Percentiles rank a stretch among this genome's conserved stretches.
phyloP scores from a whole-genome alignment of 169 alveolate species.

The Eimeria sp. region DNA sequence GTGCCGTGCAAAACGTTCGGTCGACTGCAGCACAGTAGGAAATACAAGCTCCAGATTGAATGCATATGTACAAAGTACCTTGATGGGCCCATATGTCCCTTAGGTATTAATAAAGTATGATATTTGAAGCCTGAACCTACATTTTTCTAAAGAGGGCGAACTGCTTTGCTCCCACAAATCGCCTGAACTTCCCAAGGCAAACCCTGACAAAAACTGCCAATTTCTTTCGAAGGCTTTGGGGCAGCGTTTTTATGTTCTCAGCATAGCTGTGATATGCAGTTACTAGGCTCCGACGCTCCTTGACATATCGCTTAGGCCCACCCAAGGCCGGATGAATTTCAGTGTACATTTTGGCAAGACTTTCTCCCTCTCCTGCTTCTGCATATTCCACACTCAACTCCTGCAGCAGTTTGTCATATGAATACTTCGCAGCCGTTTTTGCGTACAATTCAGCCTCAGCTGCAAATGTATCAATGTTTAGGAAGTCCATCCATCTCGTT shows the following conservation, averaged over 20 bases:
- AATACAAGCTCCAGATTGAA: neutral
- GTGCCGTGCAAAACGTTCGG: conserved; percentile 65
- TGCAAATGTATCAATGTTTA: conserved; percentile 27
- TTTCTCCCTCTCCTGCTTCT: neutral
- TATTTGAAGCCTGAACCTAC: neutral
- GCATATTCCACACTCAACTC: conserved; percentile 36
- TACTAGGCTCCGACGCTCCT: conserved; percentile 2
- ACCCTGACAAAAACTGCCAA: neutral
- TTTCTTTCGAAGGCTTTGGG: conserved; percentile 34
- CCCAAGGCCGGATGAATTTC: conserved; percentile 75
- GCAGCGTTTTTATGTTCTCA: conserved; percentile 34
- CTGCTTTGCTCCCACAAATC: conserved; percentile 53
- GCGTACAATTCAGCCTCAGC: conserved; percentile 73
- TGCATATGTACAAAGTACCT: neutral
- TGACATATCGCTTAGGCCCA: conserved; percentile 16
- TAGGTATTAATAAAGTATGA: neutral
- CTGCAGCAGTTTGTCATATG: conserved; percentile 58
- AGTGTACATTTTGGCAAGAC: conserved; percentile 1
- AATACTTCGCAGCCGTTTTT: conserved; percentile 50
- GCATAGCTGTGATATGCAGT: conserved; percentile 53
- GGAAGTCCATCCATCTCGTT: conserved; percentile 68
- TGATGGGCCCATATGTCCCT: neutral
- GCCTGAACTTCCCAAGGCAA: conserved; percentile 34
- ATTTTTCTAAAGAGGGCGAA: neutral
- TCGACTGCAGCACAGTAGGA: conserved; percentile 46